Conservation (phyloP, 2,329 filamentous ascomycete species). For the Aspergillus clavatus region DNA sequence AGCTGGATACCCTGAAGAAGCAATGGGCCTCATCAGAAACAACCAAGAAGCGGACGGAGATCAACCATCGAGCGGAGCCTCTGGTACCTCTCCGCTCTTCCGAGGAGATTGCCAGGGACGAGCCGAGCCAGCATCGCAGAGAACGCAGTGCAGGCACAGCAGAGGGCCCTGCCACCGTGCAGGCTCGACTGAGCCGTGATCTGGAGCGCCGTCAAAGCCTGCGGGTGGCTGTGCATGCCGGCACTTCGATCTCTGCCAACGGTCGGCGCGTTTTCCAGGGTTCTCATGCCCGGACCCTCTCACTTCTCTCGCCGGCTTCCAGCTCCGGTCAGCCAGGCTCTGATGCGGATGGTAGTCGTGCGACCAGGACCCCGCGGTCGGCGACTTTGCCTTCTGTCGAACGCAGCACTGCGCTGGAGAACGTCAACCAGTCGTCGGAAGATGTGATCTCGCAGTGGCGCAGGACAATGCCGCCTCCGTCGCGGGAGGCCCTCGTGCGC, state of each 20-base stretch:
- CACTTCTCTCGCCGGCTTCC: constrained; percentile 65
- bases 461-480: constrained; percentile 40
- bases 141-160: constrained; percentile 26
- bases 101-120: constrained; percentile 15
- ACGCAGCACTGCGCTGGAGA: constrained; percentile 22
- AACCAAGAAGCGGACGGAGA: constrained; percentile 67
- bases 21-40: constrained; percentile 77
- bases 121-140: constrained; percentile 16
- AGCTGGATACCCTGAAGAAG: constrained; percentile 71
- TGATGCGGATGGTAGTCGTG: constrained; percentile 20
- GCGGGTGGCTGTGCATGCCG: constrained; percentile 43
- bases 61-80: constrained; percentile 55
- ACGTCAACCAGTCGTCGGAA: constrained; percentile 25
- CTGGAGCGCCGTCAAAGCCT: constrained; percentile 69
- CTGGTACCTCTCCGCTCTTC: constrained; percentile 51
- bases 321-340: constrained; percentile 17
- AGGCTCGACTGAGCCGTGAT: constrained; percentile 50
- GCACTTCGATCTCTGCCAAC: constrained; percentile 32
- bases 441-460: constrained; percentile 38
- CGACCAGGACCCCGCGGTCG: constrained; percentile 36
- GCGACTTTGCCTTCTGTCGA: constrained; percentile 40
- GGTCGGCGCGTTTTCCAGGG: constrained; percentile 64
- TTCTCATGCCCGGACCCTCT: constrained; percentile 64
- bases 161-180: constrained; percentile 21
- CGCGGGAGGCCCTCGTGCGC: constrained; percentile 50